Base-by-base conservation (phyloP, 2,329 filamentous ascomycete species). In the Helminthosporium solani region DNA sequence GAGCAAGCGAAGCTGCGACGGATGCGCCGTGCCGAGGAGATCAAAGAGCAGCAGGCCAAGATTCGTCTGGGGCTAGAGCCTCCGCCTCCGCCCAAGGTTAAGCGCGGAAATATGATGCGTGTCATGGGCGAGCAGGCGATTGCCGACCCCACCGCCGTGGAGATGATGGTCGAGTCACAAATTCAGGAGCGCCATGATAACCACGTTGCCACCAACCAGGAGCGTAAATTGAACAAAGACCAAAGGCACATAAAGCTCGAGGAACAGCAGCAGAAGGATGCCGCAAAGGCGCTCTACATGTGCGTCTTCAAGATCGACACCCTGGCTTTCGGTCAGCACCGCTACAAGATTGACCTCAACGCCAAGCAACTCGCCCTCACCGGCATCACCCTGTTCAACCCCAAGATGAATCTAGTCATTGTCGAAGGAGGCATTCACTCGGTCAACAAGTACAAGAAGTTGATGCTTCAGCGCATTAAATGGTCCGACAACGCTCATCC, bases 21-120 rank as follows among this genome's bases (percentile, higher is more conserved):
- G 30, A 90, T 96, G 71, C 84, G 90, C 44, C 84, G 95, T 54
- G 92, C 92, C 82, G 91, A 88, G 33, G 90, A 96, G 53, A 77
- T 95, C 53, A 97, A 97, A 70, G 95, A 99, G 71, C 86, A 91
- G 65, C 94, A 99, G 72, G 91, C 92, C 30, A 97, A 99, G 75
- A 94, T 97, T 52, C 82, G 92, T 47, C 77, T 99, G 9, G 94
- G 94, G 16, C 79, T 99, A 12, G 86, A 92, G 49, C 90, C 91
- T 2, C 89, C 92, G 16, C 90, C 91, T 21, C 87, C 91, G 20
- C 92, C 94, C 9, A 99, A 97, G 72, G 90, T 99, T 58, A 97
- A 96, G 74, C 95, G 95, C 71, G 88, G 87, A 47, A 99, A 99
- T 70, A 81, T 99, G 66, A 99, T 99, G 94, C 86, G 91, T 47